phyloP scores from a whole-genome alignment of 176 grass and related monocot genomes.

The Musa beccarii region DNA sequence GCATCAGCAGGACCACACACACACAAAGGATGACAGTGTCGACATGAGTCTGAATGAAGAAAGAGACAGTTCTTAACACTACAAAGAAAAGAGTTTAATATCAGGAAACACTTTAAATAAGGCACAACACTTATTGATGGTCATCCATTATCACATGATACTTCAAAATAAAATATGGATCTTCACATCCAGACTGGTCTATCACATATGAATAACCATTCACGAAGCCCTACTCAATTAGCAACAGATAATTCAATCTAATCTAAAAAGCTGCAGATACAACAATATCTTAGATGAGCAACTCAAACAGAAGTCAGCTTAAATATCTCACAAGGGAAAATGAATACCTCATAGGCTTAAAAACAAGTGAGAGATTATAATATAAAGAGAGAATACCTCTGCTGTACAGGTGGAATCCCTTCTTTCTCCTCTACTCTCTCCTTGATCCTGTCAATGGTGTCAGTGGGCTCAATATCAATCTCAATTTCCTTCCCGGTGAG shows the following conservation, averaged over 20 bases:
- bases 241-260: too few relatives aligned
- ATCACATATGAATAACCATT: neutral
- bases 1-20: neutral
- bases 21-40: neutral
- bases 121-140: neutral
- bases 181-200: neutral
- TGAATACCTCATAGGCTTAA: neutral
- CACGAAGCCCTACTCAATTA: too few relatives aligned
- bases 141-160: neutral
- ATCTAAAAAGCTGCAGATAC: too few relatives aligned
- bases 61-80: neutral
- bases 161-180: neutral
- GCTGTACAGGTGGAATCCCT: conserved; percentile 11
- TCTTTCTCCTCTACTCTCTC: conserved; percentile 15
- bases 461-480: conserved; percentile 9
- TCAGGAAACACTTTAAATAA: neutral
- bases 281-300: too few relatives aligned
- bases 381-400: neutral
- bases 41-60: neutral
- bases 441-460: conserved; percentile 14
- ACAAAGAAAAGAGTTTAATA: neutral
- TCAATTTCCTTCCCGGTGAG: conserved; percentile 11
- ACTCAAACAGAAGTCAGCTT: too few relatives aligned
- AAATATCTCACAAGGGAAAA: neutral
- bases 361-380: too few relatives aligned